These are phyloP conservation scores for Rusavskia elegans DNA, from an alignment of 495 filamentous ascomycete species.

Conservation along the genomic window DNA sequence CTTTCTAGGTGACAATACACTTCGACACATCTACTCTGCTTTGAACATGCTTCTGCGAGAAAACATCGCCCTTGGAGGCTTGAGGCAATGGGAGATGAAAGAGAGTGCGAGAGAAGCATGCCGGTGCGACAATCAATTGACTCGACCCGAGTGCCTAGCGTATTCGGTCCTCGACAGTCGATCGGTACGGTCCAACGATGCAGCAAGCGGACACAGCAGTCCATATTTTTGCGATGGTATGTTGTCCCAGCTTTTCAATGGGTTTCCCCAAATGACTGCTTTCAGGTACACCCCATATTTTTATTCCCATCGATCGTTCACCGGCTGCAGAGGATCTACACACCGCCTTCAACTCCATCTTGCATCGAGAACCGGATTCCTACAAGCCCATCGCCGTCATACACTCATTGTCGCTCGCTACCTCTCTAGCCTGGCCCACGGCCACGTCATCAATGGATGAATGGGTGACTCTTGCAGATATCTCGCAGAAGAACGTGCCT, in stretches of 20 bases:
- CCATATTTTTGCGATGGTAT: conserved; percentile 14
- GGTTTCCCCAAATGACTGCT: too few species aligned
- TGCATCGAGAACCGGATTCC: conserved; percentile 15
- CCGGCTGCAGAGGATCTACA: conserved; percentile 20
- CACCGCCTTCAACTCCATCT: conserved; percentile 13
- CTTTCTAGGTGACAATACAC: conserved; percentile 31
- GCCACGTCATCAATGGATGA: conserved; percentile 28
- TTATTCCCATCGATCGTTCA: conserved; percentile 20
- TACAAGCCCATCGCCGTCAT: conserved; percentile 31
- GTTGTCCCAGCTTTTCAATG: neutral
- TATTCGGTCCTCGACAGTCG: conserved; percentile 22
- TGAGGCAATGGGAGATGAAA: conserved; percentile 27
- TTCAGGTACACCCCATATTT: conserved; percentile 26
- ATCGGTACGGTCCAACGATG: conserved; percentile 13
- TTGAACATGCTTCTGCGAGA: conserved; percentile 33
- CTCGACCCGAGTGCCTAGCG: conserved; percentile 17
- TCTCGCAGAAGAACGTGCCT: conserved; percentile 23
- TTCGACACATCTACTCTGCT: conserved; percentile 27
- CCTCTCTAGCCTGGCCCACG: conserved; percentile 18
- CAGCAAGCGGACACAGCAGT: conserved; percentile 7
- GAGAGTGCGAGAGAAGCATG: conserved; percentile 19
- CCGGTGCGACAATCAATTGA: conserved; percentile 28
- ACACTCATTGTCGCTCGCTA: conserved; percentile 24
- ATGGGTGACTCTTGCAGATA: conserved; percentile 24
- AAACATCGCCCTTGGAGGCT: conserved; percentile 24